Conservation (phyloP, 148 eudicot species). For the Dianthus caryophyllus region DNA sequence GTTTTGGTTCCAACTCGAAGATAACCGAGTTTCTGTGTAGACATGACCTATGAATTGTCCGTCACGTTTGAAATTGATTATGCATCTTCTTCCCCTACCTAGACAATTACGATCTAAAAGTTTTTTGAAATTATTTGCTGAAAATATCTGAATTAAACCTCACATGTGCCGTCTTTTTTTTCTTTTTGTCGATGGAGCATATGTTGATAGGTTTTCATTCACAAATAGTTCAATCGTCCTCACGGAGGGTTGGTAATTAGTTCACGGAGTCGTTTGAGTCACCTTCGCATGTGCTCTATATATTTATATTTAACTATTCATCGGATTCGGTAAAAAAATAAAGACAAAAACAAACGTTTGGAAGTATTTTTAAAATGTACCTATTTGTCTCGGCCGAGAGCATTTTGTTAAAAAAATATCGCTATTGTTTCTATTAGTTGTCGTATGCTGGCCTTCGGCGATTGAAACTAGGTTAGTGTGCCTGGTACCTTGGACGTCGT, state of each 20-base stretch:
- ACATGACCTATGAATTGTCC: neutral
- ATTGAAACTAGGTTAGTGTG: neutral
- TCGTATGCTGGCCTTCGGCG: neutral
- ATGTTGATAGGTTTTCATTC: too few relatives aligned
- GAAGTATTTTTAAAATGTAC: neutral
- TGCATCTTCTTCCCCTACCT: slow-evolving; percentile 8
- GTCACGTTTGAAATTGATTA: too few relatives aligned
- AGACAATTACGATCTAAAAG: slow-evolving; percentile 6
- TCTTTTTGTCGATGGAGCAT: neutral
- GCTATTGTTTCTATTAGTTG: neutral
- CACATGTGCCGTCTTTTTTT: neutral
- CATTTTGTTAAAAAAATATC: neutral
- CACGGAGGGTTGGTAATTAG: too few relatives aligned
- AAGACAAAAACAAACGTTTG: neutral
- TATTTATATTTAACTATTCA: neutral
- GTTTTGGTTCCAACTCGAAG: neutral
- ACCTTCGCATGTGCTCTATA: too few relatives aligned
- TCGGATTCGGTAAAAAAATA: too few relatives aligned
- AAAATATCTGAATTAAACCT: neutral
- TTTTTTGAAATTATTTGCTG: slow-evolving; percentile 10
- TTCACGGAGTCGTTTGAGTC: neutral
- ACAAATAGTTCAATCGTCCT: too few relatives aligned
- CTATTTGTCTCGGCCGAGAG: too few relatives aligned
- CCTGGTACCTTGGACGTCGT: neutral
- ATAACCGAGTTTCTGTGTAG: neutral